phyloP scores from a whole-genome alignment of 805 yeast genomes.

The Komagataella ulmi region DNA sequence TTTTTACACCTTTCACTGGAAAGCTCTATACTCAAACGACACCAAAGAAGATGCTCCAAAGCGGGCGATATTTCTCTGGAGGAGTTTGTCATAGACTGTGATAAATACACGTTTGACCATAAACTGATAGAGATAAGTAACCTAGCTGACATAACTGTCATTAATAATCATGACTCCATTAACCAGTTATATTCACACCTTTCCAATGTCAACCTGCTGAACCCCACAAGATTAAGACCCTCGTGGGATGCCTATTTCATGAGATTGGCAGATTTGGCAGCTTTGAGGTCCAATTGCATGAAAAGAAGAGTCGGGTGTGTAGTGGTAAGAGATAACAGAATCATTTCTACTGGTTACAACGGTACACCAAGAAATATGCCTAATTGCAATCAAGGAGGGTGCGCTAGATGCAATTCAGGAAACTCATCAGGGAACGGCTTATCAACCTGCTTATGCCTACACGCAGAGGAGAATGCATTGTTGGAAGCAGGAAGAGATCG shows the following conservation, averaged over 20 bases:
- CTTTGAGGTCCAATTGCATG: conserved; percentile 91
- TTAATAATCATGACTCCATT: conserved; percentile 30
- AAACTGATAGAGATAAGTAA: conserved; percentile 26
- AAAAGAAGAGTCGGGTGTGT: conserved; percentile 96
- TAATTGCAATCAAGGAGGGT: conserved; percentile 95
- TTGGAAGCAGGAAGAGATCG: conserved; percentile 90
- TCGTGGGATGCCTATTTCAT: conserved; percentile 95
- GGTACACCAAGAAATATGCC: conserved; percentile 87
- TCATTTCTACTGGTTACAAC: conserved; percentile 92
- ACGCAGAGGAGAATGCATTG: conserved; percentile 95
- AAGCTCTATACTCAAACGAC: conserved; percentile 48
- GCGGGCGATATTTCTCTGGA: conserved; percentile 10
- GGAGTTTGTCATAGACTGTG: conserved; percentile 22
- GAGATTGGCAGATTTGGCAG: conserved; percentile 88
- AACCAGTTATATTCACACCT: conserved; percentile 24
- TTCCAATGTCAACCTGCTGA: conserved; percentile 26
- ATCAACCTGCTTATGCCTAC: conserved; percentile 83
- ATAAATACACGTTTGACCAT: conserved; percentile 9
- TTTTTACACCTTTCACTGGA: conserved; percentile 71
- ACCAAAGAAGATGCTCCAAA: conserved; percentile 12
- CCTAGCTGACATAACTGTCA: conserved; percentile 42
- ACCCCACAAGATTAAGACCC: conserved; percentile 62
- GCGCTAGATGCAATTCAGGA: conserved; percentile 75
- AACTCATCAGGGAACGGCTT: conserved; percentile 48
- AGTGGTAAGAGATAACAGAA: conserved; percentile 71